Base-by-base conservation (phyloP, 2,329 filamentous ascomycete species). In the Mycogone perniciosa region DNA sequence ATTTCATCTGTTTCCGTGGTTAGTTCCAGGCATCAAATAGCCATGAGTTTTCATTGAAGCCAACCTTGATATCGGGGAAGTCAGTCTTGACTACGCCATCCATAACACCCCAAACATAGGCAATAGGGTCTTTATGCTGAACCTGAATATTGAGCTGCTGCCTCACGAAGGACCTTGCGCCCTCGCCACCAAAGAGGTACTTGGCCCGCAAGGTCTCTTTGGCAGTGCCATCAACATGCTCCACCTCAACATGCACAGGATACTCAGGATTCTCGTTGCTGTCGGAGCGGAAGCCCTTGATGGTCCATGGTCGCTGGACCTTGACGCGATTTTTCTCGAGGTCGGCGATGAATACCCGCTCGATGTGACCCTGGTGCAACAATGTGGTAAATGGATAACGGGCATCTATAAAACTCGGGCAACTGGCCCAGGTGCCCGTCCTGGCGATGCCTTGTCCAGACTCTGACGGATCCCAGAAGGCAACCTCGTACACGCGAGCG, bases 381-480 rank as follows among this genome's bases (percentile, higher is more conserved):
- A 86, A 76, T 1, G 85, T 83, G 46, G 84, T 86, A 60, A 86
- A 86, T 4, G 82, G 83, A 57, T 85, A 88, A 45, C 85, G 76
- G 10, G 84, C 83, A 49, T 86, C 82, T 52, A 88, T 85, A 68
- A 95, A 96, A 57, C 81, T 83, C 0, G 91, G 91, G 69, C 91
- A 96, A 64, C 86, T 91, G 5, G 89, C 86, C 89, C 89, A 96
- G 5, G 82, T 84, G 30, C 83, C 82, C 1, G 84, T 88, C 56
- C 84, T 75, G 31, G 75, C 71, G 55, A 88, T 86, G 31, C 82
- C 79, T 40, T 72, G 68, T 33, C 73, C 73, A 40, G 76, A 80
- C 31, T 67, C 64, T 1, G 73, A 71, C 0, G 83, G 82, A 55
- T 88, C 84, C 85, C 85, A 88, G 59, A 88, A 88, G 2, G 84